These are phyloP conservation scores for Chalciporus chontae DNA, from an alignment of 768 basidiomycete genomes.

Conservation along the genomic window DNA sequence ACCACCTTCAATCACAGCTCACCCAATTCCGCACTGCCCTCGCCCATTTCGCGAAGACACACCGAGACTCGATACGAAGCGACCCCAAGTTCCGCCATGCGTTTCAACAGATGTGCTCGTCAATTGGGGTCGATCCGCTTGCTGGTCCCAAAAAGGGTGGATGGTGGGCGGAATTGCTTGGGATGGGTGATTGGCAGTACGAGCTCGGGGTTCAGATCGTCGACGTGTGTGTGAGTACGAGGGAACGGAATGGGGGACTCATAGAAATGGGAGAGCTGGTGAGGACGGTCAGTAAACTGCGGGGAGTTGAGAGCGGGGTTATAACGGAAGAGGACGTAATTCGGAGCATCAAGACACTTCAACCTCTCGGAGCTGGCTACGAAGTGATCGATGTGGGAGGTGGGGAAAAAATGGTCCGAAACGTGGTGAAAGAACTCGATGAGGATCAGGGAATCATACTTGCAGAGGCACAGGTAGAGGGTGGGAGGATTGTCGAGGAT, in stretches of 20 bases:
- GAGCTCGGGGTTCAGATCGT: conserved; percentile 96
- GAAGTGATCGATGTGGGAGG: conserved; percentile 72
- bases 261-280: conserved; percentile 87
- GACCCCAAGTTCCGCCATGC: conserved; percentile 87
- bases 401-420: conserved; percentile 76
- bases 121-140: conserved; percentile 92
- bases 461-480: conserved; percentile 63
- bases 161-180: conserved; percentile 89
- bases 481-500: conserved; percentile 68
- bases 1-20: conserved; percentile 77
- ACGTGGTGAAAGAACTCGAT: conserved; percentile 87
- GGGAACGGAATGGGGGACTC: conserved; percentile 88
- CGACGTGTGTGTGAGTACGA: conserved; percentile 83
- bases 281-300: conserved; percentile 69
- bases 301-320: conserved; percentile 62
- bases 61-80: conserved; percentile 77
- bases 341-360: conserved; percentile 80
- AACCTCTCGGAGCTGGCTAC: conserved; percentile 90
- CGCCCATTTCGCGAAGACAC: conserved; percentile 72
- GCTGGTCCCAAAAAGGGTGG: conserved; percentile 82
- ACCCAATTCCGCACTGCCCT: conserved; percentile 81
- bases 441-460: conserved; percentile 84
- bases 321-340: conserved; percentile 86
- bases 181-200: conserved; percentile 91
- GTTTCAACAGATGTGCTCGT: conserved; percentile 94